Percentiles rank a stretch among this genome's conserved stretches.
Conservation (phyloP, 2,329 filamentous ascomycete genomes). For the Penicillium glabrum region DNA sequence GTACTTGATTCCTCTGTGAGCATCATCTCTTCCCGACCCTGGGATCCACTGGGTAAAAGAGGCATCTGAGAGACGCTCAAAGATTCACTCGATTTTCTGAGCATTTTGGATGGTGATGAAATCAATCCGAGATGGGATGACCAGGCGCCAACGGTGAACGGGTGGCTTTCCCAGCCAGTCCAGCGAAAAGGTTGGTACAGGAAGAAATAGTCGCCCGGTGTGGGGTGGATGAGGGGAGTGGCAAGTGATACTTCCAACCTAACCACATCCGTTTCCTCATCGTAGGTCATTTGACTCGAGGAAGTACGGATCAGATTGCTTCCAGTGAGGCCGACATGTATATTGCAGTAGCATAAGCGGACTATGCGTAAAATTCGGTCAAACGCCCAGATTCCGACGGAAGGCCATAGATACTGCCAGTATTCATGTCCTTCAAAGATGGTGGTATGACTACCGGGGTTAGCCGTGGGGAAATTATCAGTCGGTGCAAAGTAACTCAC, state of each 20-base stretch:
- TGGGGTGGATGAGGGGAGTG: constrained; percentile 33
- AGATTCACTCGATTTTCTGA: constrained; percentile 4
- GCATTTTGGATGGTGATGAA: not conserved
- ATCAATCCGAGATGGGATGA: constrained; percentile 13
- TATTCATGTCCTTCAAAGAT: constrained; percentile 50
- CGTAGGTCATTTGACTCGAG: constrained; percentile 44
- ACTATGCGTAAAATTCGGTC: constrained; percentile 48
- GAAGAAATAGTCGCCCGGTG: constrained; percentile 53
- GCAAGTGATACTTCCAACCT: constrained; percentile 46
- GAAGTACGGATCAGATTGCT: constrained; percentile 27
- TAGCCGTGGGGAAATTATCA: not conserved
- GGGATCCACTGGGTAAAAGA: constrained; percentile 21
- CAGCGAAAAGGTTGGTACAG: constrained; percentile 48
- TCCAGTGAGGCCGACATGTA: constrained; percentile 32
- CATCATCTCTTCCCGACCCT: not conserved
- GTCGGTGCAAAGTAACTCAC: constrained; percentile 29
- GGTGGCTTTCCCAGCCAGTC: constrained; percentile 53
- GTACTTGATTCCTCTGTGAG: not conserved
- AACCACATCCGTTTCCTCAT: constrained; percentile 46
- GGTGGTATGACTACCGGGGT: constrained; percentile 42
- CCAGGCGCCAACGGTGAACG: constrained; percentile 48
- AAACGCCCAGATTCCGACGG: constrained; percentile 49
- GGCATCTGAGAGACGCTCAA: constrained; percentile 25
- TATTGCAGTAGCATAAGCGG: constrained; percentile 46
- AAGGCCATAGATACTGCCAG: constrained; percentile 53